A percentile compares a stretch with the other conserved stretches of the same genome.
Evolutionary conservation across 306 rosid species (phyloP).

Genomic region (Acmispon strigosus): DNA sequence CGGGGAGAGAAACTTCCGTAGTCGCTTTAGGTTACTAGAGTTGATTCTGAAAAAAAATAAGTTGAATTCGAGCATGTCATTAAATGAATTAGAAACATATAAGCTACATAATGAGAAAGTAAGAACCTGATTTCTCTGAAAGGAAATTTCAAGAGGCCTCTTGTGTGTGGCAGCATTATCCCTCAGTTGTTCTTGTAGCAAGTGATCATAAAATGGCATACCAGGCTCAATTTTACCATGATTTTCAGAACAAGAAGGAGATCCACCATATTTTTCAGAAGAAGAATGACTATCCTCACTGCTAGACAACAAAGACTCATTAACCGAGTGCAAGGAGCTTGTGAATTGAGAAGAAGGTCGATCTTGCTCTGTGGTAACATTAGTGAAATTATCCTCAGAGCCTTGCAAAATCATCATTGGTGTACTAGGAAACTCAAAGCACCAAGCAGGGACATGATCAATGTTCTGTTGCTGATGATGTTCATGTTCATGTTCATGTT

Average conservation of each 20-base stretch:
- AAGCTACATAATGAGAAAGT: neutral
- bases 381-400: conserved; percentile 23
- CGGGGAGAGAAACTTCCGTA: no score
- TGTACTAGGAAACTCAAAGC: conserved; percentile 23
- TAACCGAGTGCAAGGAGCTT: conserved; percentile 21
- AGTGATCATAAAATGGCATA: neutral
- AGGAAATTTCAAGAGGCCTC: conserved; percentile 17
- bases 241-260: conserved; percentile 21
- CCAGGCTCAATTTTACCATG: no score
- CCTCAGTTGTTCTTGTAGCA: neutral
- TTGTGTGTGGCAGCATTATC: conserved; percentile 18
- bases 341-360: neutral
- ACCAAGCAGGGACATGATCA: conserved; percentile 14
- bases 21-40: no score
- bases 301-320: conserved; percentile 26
- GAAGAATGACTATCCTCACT: conserved; percentile 16
- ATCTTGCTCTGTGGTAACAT: neutral
- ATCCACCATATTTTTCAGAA: conserved; percentile 1
- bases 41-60: no score
- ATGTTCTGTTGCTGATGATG: neutral
- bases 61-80: no score
- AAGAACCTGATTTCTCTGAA: conserved; percentile 33
- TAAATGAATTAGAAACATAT: no score
- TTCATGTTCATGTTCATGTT: no score
- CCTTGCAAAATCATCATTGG: conserved; percentile 3